Evolutionary conservation across 202 grass and related monocot genomes (phyloP).

Genomic region (Saccharum hybrid): DNA sequence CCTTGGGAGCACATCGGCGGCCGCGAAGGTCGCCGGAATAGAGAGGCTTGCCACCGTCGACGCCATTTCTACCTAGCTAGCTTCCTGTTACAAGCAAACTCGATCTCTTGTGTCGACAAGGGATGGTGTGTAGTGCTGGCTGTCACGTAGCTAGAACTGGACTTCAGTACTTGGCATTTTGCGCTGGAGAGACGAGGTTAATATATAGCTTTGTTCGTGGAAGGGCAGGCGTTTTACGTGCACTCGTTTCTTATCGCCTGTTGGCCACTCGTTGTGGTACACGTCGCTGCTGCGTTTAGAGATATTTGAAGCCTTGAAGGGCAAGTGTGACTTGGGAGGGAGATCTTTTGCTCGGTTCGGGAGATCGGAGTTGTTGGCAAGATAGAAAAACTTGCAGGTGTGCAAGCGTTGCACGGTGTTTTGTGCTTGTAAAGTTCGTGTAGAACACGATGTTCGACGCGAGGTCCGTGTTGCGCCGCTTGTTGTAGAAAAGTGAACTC

Average conservation of each 20-base stretch:
- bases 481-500: not conserved
- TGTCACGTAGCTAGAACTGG: slow-evolving; percentile 4
- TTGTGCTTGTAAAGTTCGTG: not conserved
- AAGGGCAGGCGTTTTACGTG: not conserved
- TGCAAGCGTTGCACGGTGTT: no score
- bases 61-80: slow-evolving; percentile 35
- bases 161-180: not conserved
- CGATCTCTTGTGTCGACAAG: not conserved
- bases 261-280: slow-evolving; percentile 10
- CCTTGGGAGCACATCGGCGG: slow-evolving; percentile 9
- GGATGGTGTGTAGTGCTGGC: slow-evolving; percentile 6
- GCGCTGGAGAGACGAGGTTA: slow-evolving; percentile 6
- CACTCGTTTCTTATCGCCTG: slow-evolving; percentile 54
- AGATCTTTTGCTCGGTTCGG: slow-evolving; percentile 28
- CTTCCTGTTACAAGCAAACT: not conserved
- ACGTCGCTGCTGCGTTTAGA: not conserved
- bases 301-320: slow-evolving; percentile 38
- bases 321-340: not conserved
- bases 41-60: slow-evolving; percentile 43
- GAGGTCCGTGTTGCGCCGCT: slow-evolving; percentile 8
- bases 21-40: slow-evolving; percentile 31
- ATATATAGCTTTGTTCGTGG: slow-evolving; percentile 26
- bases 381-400: not conserved
- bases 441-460: not conserved
- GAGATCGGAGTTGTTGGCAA: not conserved